Evolutionary conservation across 83 land plant genomes (phyloP).

Genomic region (Larix sibirica): DNA sequence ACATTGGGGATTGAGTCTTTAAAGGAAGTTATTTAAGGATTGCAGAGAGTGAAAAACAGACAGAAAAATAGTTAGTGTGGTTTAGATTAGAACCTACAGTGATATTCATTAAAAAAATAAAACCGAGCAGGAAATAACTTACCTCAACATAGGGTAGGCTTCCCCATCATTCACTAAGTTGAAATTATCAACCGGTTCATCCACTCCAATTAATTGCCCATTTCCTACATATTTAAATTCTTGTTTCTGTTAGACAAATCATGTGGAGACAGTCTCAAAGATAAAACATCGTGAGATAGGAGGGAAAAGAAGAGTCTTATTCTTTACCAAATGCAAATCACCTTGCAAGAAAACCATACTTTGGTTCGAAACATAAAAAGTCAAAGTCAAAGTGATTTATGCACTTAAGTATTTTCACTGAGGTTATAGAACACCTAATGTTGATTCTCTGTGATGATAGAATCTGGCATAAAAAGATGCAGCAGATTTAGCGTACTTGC

Average conservation of each 20-base stretch:
- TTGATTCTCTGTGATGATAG: slow-evolving; percentile 20
- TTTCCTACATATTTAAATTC: slow-evolving; percentile 11
- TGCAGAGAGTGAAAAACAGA: no score
- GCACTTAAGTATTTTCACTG: slow-evolving; percentile 16
- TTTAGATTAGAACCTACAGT: no score
- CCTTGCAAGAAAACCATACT: background rate
- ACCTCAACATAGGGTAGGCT: slow-evolving; percentile 12
- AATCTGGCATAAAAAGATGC: slow-evolving; percentile 24
- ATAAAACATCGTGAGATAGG: background rate
- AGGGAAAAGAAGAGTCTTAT: background rate
- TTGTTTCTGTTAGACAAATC: background rate
- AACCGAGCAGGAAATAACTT: background rate
- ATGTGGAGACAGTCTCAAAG: background rate
- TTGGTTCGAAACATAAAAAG: background rate
- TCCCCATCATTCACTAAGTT: background rate
- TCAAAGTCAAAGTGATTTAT: slow-evolving; percentile 10
- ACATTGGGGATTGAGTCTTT: no score
- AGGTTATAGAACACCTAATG: slow-evolving; percentile 14
- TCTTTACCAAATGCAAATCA: background rate
- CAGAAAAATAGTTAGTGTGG: no score
- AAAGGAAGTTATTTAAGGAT: no score
- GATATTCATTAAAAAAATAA: no score
- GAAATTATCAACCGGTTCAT: slow-evolving; percentile 12
- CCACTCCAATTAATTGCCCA: slow-evolving; percentile 13
- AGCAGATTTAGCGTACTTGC: slow-evolving; percentile 21